Conservation (phyloP, 495 filamentous ascomycete species). For the Neurospora africana region DNA sequence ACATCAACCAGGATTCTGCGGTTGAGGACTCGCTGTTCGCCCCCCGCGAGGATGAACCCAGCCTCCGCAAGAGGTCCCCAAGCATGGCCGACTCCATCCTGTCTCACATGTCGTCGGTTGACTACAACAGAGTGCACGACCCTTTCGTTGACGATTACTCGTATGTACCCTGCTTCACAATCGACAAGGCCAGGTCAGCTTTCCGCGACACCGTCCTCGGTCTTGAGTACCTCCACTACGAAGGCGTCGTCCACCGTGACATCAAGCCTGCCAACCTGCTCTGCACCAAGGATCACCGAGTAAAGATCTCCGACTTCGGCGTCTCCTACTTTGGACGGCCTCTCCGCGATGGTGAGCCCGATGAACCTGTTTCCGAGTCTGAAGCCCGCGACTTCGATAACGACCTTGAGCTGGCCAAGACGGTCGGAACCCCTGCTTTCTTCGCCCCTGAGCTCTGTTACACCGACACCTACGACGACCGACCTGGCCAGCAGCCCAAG, state of each 20-base stretch:
- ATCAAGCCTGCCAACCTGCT: slow-evolving; percentile 98
- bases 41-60: slow-evolving; percentile 48
- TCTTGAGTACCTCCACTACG: slow-evolving; percentile 90
- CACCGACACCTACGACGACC: slow-evolving; percentile 43
- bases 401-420: slow-evolving; percentile 90
- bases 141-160: slow-evolving; percentile 72
- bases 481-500: slow-evolving; percentile 30
- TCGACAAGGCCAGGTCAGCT: slow-evolving; percentile 71
- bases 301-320: slow-evolving; percentile 99
- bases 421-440: slow-evolving; percentile 93
- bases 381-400: slow-evolving; percentile 79
- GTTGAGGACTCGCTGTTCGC: slow-evolving; percentile 72
- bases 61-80: slow-evolving; percentile 43
- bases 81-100: slow-evolving; percentile 52
- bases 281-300: slow-evolving; percentile 69
- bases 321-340: slow-evolving; percentile 92
- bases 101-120: slow-evolving; percentile 49
- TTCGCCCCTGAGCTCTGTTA: slow-evolving; percentile 97
- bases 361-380: slow-evolving; percentile 71
- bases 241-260: slow-evolving; percentile 94
- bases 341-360: slow-evolving; percentile 62
- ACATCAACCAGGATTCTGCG: slow-evolving; percentile 42
- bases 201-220: slow-evolving; percentile 92
- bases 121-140: slow-evolving; percentile 41
- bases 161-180: slow-evolving; percentile 83